A percentile compares a stretch with the other conserved stretches of the same genome.
These are phyloP conservation scores for Schizochytrium sp. DNA, from an alignment of 108 stramenopile genomes.

Conservation along the genomic window DNA sequence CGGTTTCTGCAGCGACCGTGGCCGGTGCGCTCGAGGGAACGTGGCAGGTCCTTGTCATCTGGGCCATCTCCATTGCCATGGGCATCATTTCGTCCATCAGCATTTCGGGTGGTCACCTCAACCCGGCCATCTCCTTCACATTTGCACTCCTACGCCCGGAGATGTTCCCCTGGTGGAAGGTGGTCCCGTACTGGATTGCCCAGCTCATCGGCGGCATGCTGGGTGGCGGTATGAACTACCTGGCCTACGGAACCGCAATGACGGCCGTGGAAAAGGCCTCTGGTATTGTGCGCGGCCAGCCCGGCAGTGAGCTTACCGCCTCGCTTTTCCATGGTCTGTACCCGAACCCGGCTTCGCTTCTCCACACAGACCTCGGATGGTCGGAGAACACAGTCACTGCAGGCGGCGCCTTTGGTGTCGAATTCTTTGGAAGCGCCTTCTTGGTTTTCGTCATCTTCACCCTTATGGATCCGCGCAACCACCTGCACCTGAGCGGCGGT, in stretches of 20 bases:
- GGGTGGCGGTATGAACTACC: constrained; percentile 35
- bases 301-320: not conserved
- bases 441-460: constrained; percentile 51
- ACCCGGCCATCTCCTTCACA: constrained; percentile 46
- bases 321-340: not conserved
- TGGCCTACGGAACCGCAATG: constrained; percentile 37
- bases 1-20: constrained; percentile 40
- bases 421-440: constrained; percentile 45
- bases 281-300: not conserved
- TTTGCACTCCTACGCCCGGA: constrained; percentile 37
- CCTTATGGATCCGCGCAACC: constrained; percentile 44
- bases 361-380: not conserved
- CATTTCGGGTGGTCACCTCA: constrained; percentile 33
- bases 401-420: constrained; percentile 38
- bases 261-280: constrained; percentile 31
- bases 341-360: not conserved
- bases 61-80: constrained; percentile 52
- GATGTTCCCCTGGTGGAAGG: constrained; percentile 26
- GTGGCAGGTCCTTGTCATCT: constrained; percentile 49
- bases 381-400: not conserved
- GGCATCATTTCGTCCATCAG: constrained; percentile 45
- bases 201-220: constrained; percentile 43
- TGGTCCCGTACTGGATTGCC: constrained; percentile 38
- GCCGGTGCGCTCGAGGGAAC: constrained; percentile 39
- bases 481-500: constrained; percentile 17